Evolutionary conservation across 2,329 filamentous ascomycete species (phyloP).

Genomic region (Ophiobolus disseminans): DNA sequence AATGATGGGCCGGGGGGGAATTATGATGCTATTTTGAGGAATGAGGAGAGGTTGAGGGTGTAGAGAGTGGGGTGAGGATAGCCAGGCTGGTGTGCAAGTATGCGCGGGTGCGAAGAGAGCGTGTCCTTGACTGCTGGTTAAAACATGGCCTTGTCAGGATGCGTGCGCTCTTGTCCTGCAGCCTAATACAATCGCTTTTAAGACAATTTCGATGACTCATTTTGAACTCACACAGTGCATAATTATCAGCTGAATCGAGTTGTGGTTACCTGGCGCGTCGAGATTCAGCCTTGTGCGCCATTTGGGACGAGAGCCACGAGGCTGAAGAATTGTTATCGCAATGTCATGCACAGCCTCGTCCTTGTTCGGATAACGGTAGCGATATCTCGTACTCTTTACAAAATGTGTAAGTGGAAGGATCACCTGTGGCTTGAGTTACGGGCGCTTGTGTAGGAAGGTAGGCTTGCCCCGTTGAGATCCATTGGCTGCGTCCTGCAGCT

Average conservation of each 20-base stretch:
- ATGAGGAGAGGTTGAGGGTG: conserved; percentile 5
- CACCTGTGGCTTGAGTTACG: conserved; percentile 1
- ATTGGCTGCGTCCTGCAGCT: not conserved
- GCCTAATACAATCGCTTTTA: no score
- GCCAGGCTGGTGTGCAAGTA: no score
- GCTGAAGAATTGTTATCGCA: not conserved
- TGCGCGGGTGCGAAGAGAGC: no score
- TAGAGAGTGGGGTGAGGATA: not conserved
- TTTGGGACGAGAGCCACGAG: not conserved
- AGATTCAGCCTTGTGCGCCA: not conserved
- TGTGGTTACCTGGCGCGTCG: not conserved
- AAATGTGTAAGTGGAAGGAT: not conserved
- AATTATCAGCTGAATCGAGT: not conserved
- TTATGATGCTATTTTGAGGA: conserved; percentile 10
- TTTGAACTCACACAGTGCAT: no score
- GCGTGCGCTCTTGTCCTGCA: no score
- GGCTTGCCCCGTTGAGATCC: not conserved
- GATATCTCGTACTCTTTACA: not conserved
- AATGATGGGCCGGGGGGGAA: conserved; percentile 15
- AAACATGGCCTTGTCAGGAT: no score
- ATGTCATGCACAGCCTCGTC: not conserved
- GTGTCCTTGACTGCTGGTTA: no score
- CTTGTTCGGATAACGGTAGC: not conserved
- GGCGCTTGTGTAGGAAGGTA: conserved; percentile 2
- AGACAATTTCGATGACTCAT: no score